Evolutionary conservation across 139 green algal species (phyloP).

Genomic region (Chlorella sp.): DNA sequence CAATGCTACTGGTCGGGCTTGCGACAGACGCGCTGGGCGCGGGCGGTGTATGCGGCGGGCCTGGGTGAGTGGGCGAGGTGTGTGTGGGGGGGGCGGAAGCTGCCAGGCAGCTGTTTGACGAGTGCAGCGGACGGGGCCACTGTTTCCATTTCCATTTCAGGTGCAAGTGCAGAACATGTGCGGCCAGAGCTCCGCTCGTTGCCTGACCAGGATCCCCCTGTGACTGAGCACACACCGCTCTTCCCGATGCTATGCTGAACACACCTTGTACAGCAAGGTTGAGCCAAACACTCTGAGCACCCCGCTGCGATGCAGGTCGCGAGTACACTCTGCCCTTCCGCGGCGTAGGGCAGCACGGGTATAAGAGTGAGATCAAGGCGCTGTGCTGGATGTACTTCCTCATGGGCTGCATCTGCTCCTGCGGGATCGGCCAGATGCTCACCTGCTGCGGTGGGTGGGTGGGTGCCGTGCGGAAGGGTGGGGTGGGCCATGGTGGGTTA

Average conservation of each 20-base stretch:
- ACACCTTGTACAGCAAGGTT: no score
- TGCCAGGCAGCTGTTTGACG: no score
- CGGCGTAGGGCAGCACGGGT: slow-evolving; percentile 33
- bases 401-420: slow-evolving; percentile 39
- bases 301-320: not conserved
- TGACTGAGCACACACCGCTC: no score
- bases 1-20: slow-evolving; percentile 57
- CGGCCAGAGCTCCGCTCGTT: no score
- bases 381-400: slow-evolving; percentile 43
- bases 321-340: slow-evolving; percentile 41
- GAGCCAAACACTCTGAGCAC: no score
- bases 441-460: slow-evolving; percentile 37
- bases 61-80: slow-evolving; percentile 18
- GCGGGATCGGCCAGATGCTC: slow-evolving; percentile 43
- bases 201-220: no score
- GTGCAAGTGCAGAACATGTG: no score
- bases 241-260: no score
- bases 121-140: no score
- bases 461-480: not conserved
- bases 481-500: no score
- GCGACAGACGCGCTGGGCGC: slow-evolving; percentile 51
- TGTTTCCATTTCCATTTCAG: no score
- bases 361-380: slow-evolving; percentile 48
- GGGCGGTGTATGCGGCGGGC: slow-evolving; percentile 35
- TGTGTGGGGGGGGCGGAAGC: no score